Evolutionary conservation across 352 stramenopile species (phyloP), one percentile per base, ranked within the genome.

Genomic region (Phytopythium cucurbitacearum): DNA sequence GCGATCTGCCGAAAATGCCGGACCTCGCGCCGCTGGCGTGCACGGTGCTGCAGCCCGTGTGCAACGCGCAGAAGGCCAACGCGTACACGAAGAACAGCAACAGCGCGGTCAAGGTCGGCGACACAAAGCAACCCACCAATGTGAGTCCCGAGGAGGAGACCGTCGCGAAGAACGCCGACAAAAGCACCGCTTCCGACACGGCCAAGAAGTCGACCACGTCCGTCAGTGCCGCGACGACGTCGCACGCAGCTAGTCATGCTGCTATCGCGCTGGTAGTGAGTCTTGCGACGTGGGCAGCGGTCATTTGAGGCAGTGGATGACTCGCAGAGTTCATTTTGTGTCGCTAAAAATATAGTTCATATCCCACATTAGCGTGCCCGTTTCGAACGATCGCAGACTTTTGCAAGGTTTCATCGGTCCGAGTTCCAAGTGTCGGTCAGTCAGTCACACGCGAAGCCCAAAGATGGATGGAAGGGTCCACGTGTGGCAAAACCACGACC

Each of bases 21-120:
- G 65, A 74, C 16, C 75, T 87, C 16, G 51, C 64, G 0, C 54
- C 76, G 38, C 52, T 90, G 9, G 48, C 65, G 60, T 92, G 81
- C 57, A 67, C 68, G 0, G 53, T 51, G 1, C 48, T 67, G 47
- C 76, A 89, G 53, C 81, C 81, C 5, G 46, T 73, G 16, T 92
- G 81, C 67, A 71, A 72, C 5, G 69, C 73, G 36, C 68, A 59
- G 37, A 71, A 74, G 48, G 77, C 80, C 36, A 93, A 93, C 54
- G 32, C 56, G 0, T 74, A 71, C 51, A 42, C 33, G 16, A 57
- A 70, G 43, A 80, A 88, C 46, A 50, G 49, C 0, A 40, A 44
- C 8, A 51, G 48, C 8, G 68, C 40, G 12, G 66, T 60, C 4
- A 40, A 56, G 4, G 56, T 77, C 12, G 64, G 67, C 16, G 64